Conservation (phyloP, 208 protist species). For the Lotmaria passim region DNA sequence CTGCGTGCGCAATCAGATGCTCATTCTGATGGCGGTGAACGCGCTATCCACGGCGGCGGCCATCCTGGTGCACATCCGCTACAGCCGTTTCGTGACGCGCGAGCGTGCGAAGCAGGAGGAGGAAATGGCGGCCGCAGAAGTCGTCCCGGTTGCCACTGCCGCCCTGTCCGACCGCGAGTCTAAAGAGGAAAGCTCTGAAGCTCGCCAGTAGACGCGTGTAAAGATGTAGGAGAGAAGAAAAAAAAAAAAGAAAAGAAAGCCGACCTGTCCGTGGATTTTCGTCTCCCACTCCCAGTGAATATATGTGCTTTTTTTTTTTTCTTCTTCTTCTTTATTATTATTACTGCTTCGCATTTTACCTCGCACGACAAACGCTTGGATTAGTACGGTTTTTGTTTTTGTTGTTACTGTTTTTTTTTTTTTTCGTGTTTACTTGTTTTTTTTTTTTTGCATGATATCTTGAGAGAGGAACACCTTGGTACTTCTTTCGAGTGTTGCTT, state of each 20-base stretch:
- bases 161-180: neutral
- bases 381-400: neutral
- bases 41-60: slow-evolving; percentile 39
- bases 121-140: slow-evolving; percentile 2
- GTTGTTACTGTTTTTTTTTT: slow-evolving; percentile 15
- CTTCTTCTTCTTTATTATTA: neutral
- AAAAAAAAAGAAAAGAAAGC: no score
- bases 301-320: slow-evolving; percentile 21
- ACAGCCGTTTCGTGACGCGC: slow-evolving; percentile 48
- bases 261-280: no score
- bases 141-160: neutral
- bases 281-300: no score
- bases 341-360: neutral
- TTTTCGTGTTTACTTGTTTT: neutral
- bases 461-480: no score
- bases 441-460: slow-evolving; percentile 4
- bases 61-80: slow-evolving; percentile 57
- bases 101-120: slow-evolving; percentile 34
- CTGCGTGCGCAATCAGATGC: slow-evolving; percentile 72
- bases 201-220: slow-evolving; percentile 1
- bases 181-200: slow-evolving; percentile 13
- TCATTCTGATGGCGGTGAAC: slow-evolving; percentile 79
- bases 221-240: neutral
- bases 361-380: neutral
- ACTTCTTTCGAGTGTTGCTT: neutral